Evolutionary conservation across 257 asterid species (phyloP), one percentile per base, ranked within the genome.

Genomic region (Ligustrum vulgare): DNA sequence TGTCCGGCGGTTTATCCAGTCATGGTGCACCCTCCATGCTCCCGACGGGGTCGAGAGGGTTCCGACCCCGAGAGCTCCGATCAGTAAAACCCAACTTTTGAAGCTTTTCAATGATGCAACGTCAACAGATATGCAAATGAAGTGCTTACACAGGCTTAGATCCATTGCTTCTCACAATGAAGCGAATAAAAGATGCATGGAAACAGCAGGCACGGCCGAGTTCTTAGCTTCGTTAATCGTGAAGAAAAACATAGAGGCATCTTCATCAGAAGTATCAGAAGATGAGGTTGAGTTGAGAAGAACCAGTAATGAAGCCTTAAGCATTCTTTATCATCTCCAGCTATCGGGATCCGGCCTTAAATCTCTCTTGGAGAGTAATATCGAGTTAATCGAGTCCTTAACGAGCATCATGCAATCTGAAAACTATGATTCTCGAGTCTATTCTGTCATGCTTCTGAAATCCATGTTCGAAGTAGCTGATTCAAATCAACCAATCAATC

Each of bases 21-120:
- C 97, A 0, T 93, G 98, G 98, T 91, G 96, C 84, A 77, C 92
- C 20, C 78, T 90, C 83, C 84, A 92, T 75, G 86, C 90, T 20
- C 69, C 86, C 5, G 56, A 79, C 22, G 93, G 89, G 37, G 75
- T 93, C 78, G 84, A 90, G 23, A 81, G 97, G 76, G 88, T 89
- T 32, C 97, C 98, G 2, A 94, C 97, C 0, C 98, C 98, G 0
- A 90, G 80, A 18, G 80, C 98, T 3, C 96, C 93, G 0, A 78
- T 78, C 67, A 88, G 80, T 79, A 85, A 81, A 67, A 13, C 87
- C 8, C 97, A 92, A 72, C 63, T 94, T 15, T 10, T 72, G 68
- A 88, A 87, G 71, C 86, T 91, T 49, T 78, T 94, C 36, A 76
- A 74, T 16, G 91, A 84, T 2, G 91, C 86, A 2, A 67, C 64